Percentiles rank a stretch among this genome's conserved stretches.
Conservation (phyloP, 352 stramenopile genomes). For the Phytophthora capsici region DNA sequence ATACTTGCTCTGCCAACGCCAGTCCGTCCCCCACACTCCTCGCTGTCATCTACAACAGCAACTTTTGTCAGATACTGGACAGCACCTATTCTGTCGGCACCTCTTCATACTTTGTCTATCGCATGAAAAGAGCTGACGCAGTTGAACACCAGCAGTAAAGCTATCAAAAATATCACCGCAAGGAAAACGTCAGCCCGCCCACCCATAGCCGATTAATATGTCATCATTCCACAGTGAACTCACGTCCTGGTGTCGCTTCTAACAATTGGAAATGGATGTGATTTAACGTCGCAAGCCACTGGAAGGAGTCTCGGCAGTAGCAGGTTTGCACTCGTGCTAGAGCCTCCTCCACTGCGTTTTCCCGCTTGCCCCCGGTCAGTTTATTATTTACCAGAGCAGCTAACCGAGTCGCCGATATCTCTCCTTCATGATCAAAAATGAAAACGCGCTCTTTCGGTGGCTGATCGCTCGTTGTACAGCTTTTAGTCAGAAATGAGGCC, state of each 20-base stretch:
- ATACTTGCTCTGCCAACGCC: slow-evolving; percentile 67
- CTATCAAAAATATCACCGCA: slow-evolving; percentile 25
- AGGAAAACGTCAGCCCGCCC: slow-evolving; percentile 3
- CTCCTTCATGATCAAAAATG: slow-evolving; percentile 72
- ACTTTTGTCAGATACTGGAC: not conserved
- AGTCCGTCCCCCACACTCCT: slow-evolving; percentile 60
- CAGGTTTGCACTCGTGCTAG: slow-evolving; percentile 51
- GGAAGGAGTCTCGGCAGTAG: slow-evolving; percentile 69
- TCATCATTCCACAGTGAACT: slow-evolving; percentile 9
- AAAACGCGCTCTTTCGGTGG: slow-evolving; percentile 51
- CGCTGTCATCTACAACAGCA: slow-evolving; percentile 47
- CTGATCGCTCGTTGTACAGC: slow-evolving; percentile 19
- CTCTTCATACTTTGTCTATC: slow-evolving; percentile 62
- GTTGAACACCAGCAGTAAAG: slow-evolving; percentile 67
- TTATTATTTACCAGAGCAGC: slow-evolving; percentile 11
- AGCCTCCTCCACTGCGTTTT: slow-evolving; percentile 26
- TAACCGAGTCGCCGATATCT: slow-evolving; percentile 34
- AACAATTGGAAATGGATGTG: slow-evolving; percentile 73
- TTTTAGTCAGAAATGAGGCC: slow-evolving; percentile 62
- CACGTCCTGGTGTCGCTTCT: slow-evolving; percentile 53
- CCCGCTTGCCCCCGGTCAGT: slow-evolving; percentile 11
- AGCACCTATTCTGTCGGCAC: no score
- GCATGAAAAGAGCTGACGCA: slow-evolving; percentile 67
- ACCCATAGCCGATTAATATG: not conserved
- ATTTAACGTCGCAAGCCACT: slow-evolving; percentile 79